Percentiles rank a stretch among this genome's conserved stretches.
These are phyloP conservation scores for Erodium texanum DNA, from an alignment of 441 rosid genomes.

Conservation along the genomic window DNA sequence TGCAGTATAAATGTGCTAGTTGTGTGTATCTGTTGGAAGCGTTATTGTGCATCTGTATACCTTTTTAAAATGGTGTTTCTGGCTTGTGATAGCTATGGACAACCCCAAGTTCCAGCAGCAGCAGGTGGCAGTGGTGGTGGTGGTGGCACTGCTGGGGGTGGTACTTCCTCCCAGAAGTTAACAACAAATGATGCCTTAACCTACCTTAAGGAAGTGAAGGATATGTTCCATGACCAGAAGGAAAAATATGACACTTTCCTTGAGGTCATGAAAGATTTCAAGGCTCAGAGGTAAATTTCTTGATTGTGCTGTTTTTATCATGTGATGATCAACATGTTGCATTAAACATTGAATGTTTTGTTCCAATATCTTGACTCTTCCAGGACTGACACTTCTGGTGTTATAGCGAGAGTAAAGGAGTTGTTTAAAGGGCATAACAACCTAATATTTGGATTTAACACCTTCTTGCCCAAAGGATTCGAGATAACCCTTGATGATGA, in stretches of 20 bases:
- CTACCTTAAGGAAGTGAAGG: constrained; percentile 88
- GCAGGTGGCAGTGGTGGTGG: background rate
- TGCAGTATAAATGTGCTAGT: background rate
- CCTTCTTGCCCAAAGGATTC: constrained; percentile 96
- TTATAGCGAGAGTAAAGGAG: constrained; percentile 85
- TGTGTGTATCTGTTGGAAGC: background rate
- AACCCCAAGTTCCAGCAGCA: constrained; percentile 27
- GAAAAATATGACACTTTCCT: constrained; percentile 93
- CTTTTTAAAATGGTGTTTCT: background rate
- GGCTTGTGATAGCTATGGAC: constrained; percentile 40
- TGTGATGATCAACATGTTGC: constrained; percentile 8
- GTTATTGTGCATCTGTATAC: background rate
- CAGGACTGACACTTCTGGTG: constrained; percentile 92
- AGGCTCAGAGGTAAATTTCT: constrained; percentile 91
- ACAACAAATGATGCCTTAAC: constrained; percentile 93
- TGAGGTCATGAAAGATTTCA: constrained; percentile 96
- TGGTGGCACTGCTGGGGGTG: constrained; percentile 28
- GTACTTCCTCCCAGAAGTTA: constrained; percentile 54
- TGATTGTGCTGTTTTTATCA: constrained; percentile 11
- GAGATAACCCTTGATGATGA: constrained; percentile 80
- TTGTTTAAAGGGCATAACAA: constrained; percentile 82
- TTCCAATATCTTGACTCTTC: constrained; percentile 17
- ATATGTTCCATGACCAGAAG: constrained; percentile 76
- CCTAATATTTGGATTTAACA: constrained; percentile 89
- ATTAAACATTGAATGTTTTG: background rate